Evolutionary conservation across 495 filamentous ascomycete species (phyloP).

Genomic region (Aspergillus bridgeri): DNA sequence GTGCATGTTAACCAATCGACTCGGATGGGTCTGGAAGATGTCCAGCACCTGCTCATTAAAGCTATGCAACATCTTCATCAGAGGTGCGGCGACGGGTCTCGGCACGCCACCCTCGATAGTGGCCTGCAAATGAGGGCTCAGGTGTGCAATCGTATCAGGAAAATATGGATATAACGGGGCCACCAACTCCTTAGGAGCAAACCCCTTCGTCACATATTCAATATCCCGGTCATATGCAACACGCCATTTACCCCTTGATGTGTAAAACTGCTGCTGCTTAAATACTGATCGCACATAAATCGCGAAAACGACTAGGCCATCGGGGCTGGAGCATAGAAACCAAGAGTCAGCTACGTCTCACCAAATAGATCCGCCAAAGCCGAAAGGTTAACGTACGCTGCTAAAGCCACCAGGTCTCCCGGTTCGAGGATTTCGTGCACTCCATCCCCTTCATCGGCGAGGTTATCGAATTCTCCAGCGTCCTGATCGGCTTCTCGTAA

Average conservation of each 20-base stretch:
- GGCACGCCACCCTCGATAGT: conserved; percentile 44
- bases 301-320: conserved; percentile 53
- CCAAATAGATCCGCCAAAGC: neutral
- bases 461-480: conserved; percentile 26
- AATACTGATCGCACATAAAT: conserved; percentile 66
- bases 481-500: conserved; percentile 28
- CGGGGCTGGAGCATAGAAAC: conserved; percentile 18
- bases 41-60: conserved; percentile 29
- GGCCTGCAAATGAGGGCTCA: conserved; percentile 40
- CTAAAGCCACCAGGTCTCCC: conserved; percentile 71
- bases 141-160: conserved; percentile 43
- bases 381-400: conserved; percentile 33
- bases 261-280: conserved; percentile 67
- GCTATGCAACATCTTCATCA: conserved; percentile 30
- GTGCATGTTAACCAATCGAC: conserved; percentile 48
- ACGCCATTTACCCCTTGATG: conserved; percentile 69
- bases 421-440: conserved; percentile 47
- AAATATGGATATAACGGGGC: conserved; percentile 59
- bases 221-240: conserved; percentile 42
- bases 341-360: neutral
- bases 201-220: conserved; percentile 62
- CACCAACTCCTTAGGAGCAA: conserved; percentile 56
- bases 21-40: conserved; percentile 45
- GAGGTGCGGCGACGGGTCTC: conserved; percentile 31
- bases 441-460: conserved; percentile 38